phyloP scores from a whole-genome alignment of 1,284 basidiomycete species.

The Ceratorhiza oryzae-sativae region DNA sequence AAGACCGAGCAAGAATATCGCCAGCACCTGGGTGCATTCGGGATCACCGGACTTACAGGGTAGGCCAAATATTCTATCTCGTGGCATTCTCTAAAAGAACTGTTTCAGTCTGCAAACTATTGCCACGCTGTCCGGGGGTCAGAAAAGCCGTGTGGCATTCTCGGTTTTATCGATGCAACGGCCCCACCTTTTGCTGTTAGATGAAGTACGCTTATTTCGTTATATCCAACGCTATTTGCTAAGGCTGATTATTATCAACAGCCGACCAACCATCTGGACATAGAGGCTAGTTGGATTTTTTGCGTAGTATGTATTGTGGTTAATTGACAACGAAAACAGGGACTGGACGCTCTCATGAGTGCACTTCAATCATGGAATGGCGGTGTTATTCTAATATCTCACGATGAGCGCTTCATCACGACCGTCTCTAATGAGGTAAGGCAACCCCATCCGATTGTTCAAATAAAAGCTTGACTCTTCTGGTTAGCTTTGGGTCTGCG shows the following conservation, averaged over 20 bases:
- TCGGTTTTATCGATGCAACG: slow-evolving; percentile 87
- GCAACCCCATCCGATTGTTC: slow-evolving; percentile 42
- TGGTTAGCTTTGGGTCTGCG: slow-evolving; percentile 85
- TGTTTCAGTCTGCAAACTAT: slow-evolving; percentile 74
- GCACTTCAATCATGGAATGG: slow-evolving; percentile 93
- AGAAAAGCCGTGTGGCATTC: slow-evolving; percentile 97
- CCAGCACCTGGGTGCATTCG: slow-evolving; percentile 94
- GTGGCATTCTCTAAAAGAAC: slow-evolving; percentile 18
- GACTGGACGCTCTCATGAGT: slow-evolving; percentile 93
- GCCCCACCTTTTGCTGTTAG: slow-evolving; percentile 88
- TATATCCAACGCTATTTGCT: not conserved
- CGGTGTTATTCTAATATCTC: slow-evolving; percentile 92
- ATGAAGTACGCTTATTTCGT: slow-evolving; percentile 66
- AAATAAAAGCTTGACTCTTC: not conserved
- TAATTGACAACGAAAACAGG: slow-evolving; percentile 54
- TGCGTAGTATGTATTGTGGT: not conserved
- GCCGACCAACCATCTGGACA: slow-evolving; percentile 98
- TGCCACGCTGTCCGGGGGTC: slow-evolving; percentile 91
- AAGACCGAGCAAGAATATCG: slow-evolving; percentile 97
- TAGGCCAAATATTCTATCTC: slow-evolving; percentile 47
- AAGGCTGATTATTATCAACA: slow-evolving; percentile 49
- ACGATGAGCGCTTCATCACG: slow-evolving; percentile 93
- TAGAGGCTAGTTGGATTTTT: slow-evolving; percentile 63
- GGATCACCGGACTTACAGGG: slow-evolving; percentile 97
- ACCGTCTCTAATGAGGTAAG: slow-evolving; percentile 77